Percentiles rank a stretch among this genome's conserved stretches.
phyloP scores from a whole-genome alignment of 1,284 basidiomycete species.

The Boletus smithii region DNA sequence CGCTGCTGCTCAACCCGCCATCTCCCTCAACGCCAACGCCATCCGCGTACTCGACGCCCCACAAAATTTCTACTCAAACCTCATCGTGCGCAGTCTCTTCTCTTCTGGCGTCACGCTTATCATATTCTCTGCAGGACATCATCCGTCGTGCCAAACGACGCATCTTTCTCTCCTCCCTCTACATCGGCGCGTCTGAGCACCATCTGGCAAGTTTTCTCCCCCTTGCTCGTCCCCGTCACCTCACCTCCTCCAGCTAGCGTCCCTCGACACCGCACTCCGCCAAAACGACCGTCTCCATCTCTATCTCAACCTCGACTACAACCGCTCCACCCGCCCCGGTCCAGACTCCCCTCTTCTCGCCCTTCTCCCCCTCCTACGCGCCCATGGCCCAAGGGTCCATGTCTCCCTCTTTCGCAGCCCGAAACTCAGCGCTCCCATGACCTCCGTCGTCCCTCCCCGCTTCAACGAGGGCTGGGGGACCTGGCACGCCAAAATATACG shows the following conservation, averaged over 20 bases:
- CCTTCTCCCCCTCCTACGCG: conserved; percentile 66
- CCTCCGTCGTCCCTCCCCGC: conserved; percentile 80
- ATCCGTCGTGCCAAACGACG: conserved; percentile 68
- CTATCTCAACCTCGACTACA: conserved; percentile 81
- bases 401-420: conserved; percentile 85
- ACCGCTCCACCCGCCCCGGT: conserved; percentile 88
- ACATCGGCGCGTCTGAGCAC: conserved; percentile 70
- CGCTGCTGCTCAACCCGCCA: conserved; percentile 40
- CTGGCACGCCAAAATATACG: conserved; percentile 97
- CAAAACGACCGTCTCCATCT: conserved; percentile 64
- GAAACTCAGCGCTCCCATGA: conserved; percentile 71
- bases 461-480: conserved; percentile 99
- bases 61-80: conserved; percentile 36
- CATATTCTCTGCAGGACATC: conserved; percentile 52
- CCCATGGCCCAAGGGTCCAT: conserved; percentile 74
- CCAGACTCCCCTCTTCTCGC: conserved; percentile 70
- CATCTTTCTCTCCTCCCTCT: conserved; percentile 85
- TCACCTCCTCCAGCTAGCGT: conserved; percentile 52
- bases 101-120: no score
- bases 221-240: background rate
- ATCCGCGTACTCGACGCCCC: conserved; percentile 40
- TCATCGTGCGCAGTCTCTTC: conserved; percentile 34
- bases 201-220: conserved; percentile 63
- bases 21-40: conserved; percentile 33
- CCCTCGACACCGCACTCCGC: conserved; percentile 59